Percentiles rank a stretch among this genome's conserved stretches.
These are phyloP conservation scores for Sphaerulina populicola DNA, from an alignment of 2,329 filamentous ascomycete species.

Conservation along the genomic window DNA sequence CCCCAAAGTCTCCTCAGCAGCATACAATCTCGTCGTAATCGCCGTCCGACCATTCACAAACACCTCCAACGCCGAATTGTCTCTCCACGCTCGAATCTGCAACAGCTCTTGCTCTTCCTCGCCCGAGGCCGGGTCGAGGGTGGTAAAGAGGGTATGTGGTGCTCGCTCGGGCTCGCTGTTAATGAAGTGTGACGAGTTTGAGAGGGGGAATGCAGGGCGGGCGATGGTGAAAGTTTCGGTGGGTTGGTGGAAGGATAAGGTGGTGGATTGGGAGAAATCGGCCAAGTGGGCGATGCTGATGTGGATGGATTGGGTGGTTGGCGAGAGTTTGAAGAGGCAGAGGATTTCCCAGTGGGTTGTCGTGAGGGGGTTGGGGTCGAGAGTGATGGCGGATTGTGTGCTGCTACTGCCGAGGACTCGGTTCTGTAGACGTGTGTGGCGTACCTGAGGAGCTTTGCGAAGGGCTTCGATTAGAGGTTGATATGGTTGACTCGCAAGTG, in stretches of 20 bases:
- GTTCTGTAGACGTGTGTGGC: conserved; percentile 3
- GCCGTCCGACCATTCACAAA: conserved; percentile 41
- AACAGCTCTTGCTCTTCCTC: conserved; percentile 27
- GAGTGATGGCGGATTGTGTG: conserved; percentile 1
- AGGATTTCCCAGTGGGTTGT: conserved; percentile 23
- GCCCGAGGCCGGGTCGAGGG: conserved; percentile 8
- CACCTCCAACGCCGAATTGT: conserved; percentile 40
- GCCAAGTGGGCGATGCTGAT: conserved; percentile 22
- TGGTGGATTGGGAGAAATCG: conserved; percentile 30
- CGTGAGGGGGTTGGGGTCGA: conserved; percentile 9
- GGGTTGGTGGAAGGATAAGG: conserved; percentile 34
- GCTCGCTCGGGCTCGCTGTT: conserved; percentile 26
- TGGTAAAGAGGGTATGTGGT: conserved; percentile 43
- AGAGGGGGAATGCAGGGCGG: conserved; percentile 30
- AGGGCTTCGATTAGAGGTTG: conserved; percentile 19
- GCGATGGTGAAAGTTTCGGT: conserved; percentile 39
- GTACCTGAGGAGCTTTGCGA: conserved; percentile 21
- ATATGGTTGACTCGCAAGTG: conserved; percentile 32
- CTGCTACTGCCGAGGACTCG: conserved; percentile 1
- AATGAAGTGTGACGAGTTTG: conserved; percentile 32
- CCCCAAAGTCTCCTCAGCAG: conserved; percentile 23
- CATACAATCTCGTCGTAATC: conserved; percentile 33
- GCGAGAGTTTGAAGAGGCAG: conserved; percentile 20
- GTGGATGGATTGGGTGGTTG: conserved; percentile 17
- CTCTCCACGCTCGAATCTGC: conserved; percentile 38